Conservation (phyloP, 2,329 filamentous ascomycete genomes). For the Neobulgaria alba region DNA sequence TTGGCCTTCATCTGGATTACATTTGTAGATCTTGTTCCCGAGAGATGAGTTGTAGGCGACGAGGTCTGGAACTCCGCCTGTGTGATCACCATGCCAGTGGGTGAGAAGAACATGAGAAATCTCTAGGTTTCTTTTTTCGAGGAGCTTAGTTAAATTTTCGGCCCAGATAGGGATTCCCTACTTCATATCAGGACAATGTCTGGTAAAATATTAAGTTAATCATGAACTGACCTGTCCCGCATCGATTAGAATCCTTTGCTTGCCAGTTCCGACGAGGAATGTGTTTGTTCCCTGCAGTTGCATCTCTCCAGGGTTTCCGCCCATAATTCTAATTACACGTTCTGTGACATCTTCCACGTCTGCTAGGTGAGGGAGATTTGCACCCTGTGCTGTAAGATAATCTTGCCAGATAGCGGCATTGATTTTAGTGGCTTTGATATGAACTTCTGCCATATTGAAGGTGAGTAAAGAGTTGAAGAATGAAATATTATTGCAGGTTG, state of each 20-base stretch:
- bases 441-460: no score
- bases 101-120: slow-evolving; percentile 51
- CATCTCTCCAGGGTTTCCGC: slow-evolving; percentile 77
- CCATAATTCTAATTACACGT: slow-evolving; percentile 70
- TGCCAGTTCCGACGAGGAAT: slow-evolving; percentile 73
- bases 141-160: no score
- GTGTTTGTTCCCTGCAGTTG: slow-evolving; percentile 70
- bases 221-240: slow-evolving; percentile 79
- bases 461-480: no score
- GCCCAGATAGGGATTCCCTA: no score
- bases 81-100: slow-evolving; percentile 86
- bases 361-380: slow-evolving; percentile 40
- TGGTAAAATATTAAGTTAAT: no score
- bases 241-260: slow-evolving; percentile 69
- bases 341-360: slow-evolving; percentile 69
- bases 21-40: slow-evolving; percentile 50
- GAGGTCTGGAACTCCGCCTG: slow-evolving; percentile 64
- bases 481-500: no score
- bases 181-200: slow-evolving; percentile 56
- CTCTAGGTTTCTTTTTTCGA: no score
- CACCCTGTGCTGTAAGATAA: slow-evolving; percentile 35
- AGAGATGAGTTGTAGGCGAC: slow-evolving; percentile 49
- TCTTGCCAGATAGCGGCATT: no score
- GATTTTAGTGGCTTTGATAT: no score
- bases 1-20: slow-evolving; percentile 44